Evolutionary conservation across 495 filamentous ascomycete genomes (phyloP), one percentile per base, ranked within the genome.

Genomic region (Xylaria grammica): DNA sequence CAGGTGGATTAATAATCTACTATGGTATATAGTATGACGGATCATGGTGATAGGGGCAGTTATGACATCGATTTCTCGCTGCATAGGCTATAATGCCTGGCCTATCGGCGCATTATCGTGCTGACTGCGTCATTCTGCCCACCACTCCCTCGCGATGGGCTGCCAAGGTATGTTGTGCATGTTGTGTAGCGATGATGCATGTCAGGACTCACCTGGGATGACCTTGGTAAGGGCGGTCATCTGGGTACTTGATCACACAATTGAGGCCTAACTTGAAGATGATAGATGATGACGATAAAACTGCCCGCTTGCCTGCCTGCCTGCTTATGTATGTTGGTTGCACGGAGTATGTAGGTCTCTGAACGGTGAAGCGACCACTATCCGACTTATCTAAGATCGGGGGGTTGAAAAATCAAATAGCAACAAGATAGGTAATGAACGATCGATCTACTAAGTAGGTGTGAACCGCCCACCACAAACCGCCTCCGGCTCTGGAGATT

Each of bases 91-190:
- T 32, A 7, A 20, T 4, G 32, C 20, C 26, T 34, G 15, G 34
- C 40, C n/a, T n/a, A n/a, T n/a, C n/a, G n/a, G n/a, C n/a, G n/a
- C n/a, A n/a, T n/a, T n/a, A n/a, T n/a, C n/a, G n/a, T n/a, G n/a
- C n/a, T n/a, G n/a, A n/a, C n/a, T n/a, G n/a, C 51, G 34, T 38
- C 53, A 26, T 20, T 24, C 38, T n/a, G n/a, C n/a, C n/a, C n/a
- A n/a, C n/a, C n/a, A n/a, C n/a, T n/a, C n/a, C n/a, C n/a, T n/a
- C 15, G 13, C 32, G 15, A 30, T 34, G 9, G n/a, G 0, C 19
- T 48, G 40, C 60, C 60, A 55, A 55, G 40, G 36, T 34, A 24
- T 55, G 50, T 34, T 51, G 42, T 55, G 60, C 51, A 48, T 34
- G 46, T 36, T 19, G 36, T 34, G 19, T 54, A 45, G 32, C 19